Base-by-base conservation (phyloP, 768 basidiomycete species). In the Daedalea quercina region DNA sequence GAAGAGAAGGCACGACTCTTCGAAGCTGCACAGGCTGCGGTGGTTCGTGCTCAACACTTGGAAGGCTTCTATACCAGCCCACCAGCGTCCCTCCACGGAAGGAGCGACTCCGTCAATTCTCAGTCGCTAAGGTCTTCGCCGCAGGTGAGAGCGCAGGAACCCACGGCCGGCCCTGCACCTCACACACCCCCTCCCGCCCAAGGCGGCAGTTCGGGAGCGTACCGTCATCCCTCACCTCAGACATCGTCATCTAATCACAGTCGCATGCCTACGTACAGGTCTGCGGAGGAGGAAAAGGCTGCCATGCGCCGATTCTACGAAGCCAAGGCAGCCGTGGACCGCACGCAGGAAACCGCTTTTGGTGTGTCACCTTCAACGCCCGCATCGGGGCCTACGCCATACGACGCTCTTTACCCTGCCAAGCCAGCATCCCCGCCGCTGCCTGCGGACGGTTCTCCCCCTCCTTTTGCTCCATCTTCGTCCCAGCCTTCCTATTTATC, bases 221-320 rank as follows among this genome's bases (percentile, higher is more conserved):
- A 65, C 6, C 44, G 44, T 12, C 20, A 48, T 11, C n/a, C 47
- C 19, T 24, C 40, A 1, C 47, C 55, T 9, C 34, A 24, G 2
- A 46, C 47, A 9, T 7, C 28, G n/a, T 71, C 70, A 12, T 34
- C 53, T 64, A 7, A 50, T 57, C 20, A 35, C 62, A 4, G 54
- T 62, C 2, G 47, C 49, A 9, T 73, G 3, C 77, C 80, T 26
- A 75, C 76, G 26, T 86, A 80, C 60, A 67, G 70, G 31, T 79
- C 81, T 19, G 87, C 87, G 0, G 84, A 82, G 55, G 77, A 87
- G 62, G 89, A 91, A 67, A 90, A 90, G 63, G 84, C 79, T 2
- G 83, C 83, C 22, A 62, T 90, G 51, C 73, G 65, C 57, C 72
- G 81, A 54, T 91, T 87, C 62, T 74, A 84, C 26, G 80, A 87